Evolutionary conservation across 371 early-diverging fungal genomes (phyloP), one percentile per base, ranked within the genome.

Genomic region (Apophysomyces trapeziformis): DNA sequence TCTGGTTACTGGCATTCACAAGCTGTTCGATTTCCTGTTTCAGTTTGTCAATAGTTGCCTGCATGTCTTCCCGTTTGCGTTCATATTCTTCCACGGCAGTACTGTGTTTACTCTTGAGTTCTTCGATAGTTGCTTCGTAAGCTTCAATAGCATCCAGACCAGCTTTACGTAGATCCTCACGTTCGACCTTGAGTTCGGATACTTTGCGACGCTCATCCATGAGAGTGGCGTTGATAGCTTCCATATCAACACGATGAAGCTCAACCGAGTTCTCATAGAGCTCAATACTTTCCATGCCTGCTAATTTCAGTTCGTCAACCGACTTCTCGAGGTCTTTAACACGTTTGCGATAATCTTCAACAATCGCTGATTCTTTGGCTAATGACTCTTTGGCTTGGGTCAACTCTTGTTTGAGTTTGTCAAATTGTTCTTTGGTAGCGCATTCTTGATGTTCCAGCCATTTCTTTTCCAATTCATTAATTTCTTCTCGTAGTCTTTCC

Each of bases 251-350:
- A 13, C 79, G 72, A 64, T 84, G 73, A 64, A 81, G 63, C 37
- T 83, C 76, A 3, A 84, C 79, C 13, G 82, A 79, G 36, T 72
- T 75, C 58, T 86, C 86, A 37, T 86, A 86, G 6, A 86, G 66
- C 32, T 86, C 83, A 8, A 86, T 77, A 26, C 82, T 82, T 39
- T 86, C 86, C 77, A 84, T 79, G 47, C 86, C 83, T 4, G 84
- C 84, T 5, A 66, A 45, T 56, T 83, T 81, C 32, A 86, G 66
- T 43, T 84, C 78, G 60, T 83, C 79, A 0, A 83, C 79, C 0
- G 79, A 70, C 38, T 73, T 71, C 38, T 83, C 74, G 4, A 86
- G 66, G 4, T 58, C 45, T 21, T 62, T 37, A 46, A 78, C 69
- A 41, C 73, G 73, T 36, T 68, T 75, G 32, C 64, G 68, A 32